These are phyloP conservation scores for Annulohypoxylon nitens DNA, from an alignment of 495 filamentous ascomycete species.

Conservation along the genomic window DNA sequence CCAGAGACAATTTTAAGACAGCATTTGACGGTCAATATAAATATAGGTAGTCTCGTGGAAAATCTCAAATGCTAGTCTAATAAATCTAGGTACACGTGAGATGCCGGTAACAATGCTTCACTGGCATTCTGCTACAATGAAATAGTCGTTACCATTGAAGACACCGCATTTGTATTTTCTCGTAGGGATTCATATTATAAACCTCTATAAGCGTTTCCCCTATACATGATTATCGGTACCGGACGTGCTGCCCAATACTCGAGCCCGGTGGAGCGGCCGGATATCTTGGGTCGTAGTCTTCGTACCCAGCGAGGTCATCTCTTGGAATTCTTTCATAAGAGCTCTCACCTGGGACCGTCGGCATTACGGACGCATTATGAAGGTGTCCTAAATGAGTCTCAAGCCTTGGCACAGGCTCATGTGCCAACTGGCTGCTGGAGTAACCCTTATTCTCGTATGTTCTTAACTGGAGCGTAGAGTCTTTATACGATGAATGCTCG, in stretches of 20 bases:
- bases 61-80: no score
- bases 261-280: slow-evolving; percentile 18
- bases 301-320: slow-evolving; percentile 14
- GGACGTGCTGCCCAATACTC: slow-evolving; percentile 12
- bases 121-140: no score
- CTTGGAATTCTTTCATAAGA: slow-evolving; percentile 7
- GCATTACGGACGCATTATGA: neutral
- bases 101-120: no score
- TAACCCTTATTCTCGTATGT: neutral
- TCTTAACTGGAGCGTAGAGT: slow-evolving; percentile 10
- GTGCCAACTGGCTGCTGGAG: neutral
- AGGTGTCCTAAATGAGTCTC: slow-evolving; percentile 17
- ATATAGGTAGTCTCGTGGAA: no score
- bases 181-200: neutral
- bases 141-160: no score
- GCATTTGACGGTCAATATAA: no score
- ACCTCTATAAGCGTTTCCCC: neutral
- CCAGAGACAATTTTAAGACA: no score
- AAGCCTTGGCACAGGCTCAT: slow-evolving; percentile 6
- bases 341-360: neutral
- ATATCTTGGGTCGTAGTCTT: slow-evolving; percentile 39
- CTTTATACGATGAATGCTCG: slow-evolving; percentile 7
- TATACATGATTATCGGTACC: slow-evolving; percentile 16
- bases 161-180: neutral
- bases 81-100: no score